Evolutionary conservation across 768 basidiomycete species (phyloP).

Genomic region (Agaricus blazei): DNA sequence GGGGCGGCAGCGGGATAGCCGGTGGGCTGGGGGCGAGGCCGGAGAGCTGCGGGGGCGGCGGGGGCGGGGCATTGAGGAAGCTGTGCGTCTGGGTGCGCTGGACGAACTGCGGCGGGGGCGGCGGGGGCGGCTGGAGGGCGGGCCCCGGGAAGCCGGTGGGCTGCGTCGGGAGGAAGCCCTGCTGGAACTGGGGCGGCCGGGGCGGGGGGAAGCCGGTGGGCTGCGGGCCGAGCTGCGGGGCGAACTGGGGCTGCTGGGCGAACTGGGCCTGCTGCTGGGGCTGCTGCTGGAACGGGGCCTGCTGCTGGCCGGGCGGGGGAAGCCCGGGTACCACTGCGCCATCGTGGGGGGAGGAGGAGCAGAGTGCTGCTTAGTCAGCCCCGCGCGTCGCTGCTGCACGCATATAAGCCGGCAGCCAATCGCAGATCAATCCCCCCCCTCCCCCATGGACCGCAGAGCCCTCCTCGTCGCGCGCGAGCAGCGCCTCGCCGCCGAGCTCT

Average conservation of each 20-base stretch:
- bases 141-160: constrained; percentile 45
- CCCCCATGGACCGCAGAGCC: not conserved
- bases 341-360: constrained; percentile 31
- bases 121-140: constrained; percentile 51
- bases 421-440: no score
- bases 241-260: constrained; percentile 38
- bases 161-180: constrained; percentile 45
- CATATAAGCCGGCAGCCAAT: no score
- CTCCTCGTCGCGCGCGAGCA: constrained; percentile 22
- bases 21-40: constrained; percentile 46
- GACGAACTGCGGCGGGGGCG: constrained; percentile 51
- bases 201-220: constrained; percentile 18
- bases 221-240: constrained; percentile 23
- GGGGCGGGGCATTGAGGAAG: constrained; percentile 34
- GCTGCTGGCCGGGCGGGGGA: constrained; percentile 36
- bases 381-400: not conserved
- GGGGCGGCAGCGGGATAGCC: constrained; percentile 25
- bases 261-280: constrained; percentile 43
- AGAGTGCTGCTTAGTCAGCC: not conserved
- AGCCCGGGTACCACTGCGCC: constrained; percentile 56
- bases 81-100: constrained; percentile 7
- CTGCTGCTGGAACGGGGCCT: constrained; percentile 63
- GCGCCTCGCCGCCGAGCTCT: constrained; percentile 22
- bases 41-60: constrained; percentile 38
- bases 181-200: constrained; percentile 23